Evolutionary conservation across 2,329 filamentous ascomycete genomes (phyloP), one percentile per base, ranked within the genome.

Genomic region (Lachnellula hyalina): DNA sequence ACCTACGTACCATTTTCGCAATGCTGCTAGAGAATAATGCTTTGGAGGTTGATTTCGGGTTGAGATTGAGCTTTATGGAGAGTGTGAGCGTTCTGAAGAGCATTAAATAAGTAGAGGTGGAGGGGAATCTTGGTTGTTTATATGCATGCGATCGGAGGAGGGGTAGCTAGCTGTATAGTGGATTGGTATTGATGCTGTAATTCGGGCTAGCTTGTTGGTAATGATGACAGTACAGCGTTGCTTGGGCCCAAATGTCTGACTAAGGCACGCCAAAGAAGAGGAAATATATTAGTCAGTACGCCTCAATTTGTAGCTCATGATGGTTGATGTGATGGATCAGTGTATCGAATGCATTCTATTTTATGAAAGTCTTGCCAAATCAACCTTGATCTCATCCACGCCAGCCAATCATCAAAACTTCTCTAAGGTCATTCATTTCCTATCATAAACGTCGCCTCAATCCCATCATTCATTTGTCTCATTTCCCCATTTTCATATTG

Each of bases 401-500:
- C 19, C 41, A 12, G 7, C 5, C 12, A 12, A 21, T 23, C 12
- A 44, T 44, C 17, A 17, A 44, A n/a, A 51, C 28, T 57, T 25
- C 59, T 54, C 60, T 60, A 42, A 46, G 52, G 40, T 45, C 55
- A 34, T 46, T 45, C 55, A 34, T 46, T 34, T 54, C 52, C 53
- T 60, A 58, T 56, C 44, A 25, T 32, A 25, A 44, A 48, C 45
- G 58, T 57, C 61, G 57, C 14, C 14, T 5, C 44, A 41, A n/a
- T 44, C 15, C 42, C 48, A 47, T 52, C 38, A 51, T 48, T 55
- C 51, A 51, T 57, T 49, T 40, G 53, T 54, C 59, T 62, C 65
- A 25, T 63, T 60, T 19, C 9, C 55, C 52, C 63, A 70, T 60
- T 76, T 86, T 93, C 62, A 96, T 84, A 84, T 93, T 96, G 67